phyloP scores from a whole-genome alignment of 345 rosid species.

The Hevea brasiliensis region DNA sequence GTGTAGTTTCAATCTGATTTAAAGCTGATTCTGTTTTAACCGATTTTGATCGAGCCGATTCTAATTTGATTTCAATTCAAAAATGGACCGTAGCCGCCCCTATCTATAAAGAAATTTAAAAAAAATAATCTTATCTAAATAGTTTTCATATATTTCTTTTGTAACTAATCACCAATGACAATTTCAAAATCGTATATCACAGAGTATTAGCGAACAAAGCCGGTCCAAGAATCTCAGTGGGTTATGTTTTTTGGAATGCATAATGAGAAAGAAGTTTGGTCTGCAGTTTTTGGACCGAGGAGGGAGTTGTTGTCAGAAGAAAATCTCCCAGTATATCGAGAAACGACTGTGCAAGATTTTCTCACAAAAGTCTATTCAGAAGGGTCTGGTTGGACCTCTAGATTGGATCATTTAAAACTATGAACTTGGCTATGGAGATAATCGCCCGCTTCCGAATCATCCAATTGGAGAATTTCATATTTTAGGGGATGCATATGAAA shows the following conservation, averaged over 20 bases:
- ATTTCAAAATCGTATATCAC: conserved; percentile 11
- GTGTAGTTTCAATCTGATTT: too few species aligned
- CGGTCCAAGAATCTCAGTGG: conserved; percentile 13
- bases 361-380: not conserved
- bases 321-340: not conserved
- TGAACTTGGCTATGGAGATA: too few species aligned
- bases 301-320: not conserved
- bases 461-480: too few species aligned
- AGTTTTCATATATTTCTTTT: too few species aligned
- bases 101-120: too few species aligned
- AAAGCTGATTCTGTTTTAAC: too few species aligned
- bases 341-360: not conserved
- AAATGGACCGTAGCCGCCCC: too few species aligned
- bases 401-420: not conserved
- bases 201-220: not conserved
- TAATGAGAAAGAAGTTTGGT: not conserved
- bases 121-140: too few species aligned
- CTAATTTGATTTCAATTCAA: too few species aligned
- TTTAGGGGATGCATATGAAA: too few species aligned
- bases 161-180: conserved; percentile 7
- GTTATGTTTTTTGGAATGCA: conserved; percentile 1
- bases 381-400: conserved; percentile 11
- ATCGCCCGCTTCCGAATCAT: too few species aligned
- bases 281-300: not conserved
- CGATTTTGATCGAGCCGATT: too few species aligned